Base-by-base conservation (phyloP, 2,329 filamentous ascomycete species). In the Phialocephala sp. region DNA sequence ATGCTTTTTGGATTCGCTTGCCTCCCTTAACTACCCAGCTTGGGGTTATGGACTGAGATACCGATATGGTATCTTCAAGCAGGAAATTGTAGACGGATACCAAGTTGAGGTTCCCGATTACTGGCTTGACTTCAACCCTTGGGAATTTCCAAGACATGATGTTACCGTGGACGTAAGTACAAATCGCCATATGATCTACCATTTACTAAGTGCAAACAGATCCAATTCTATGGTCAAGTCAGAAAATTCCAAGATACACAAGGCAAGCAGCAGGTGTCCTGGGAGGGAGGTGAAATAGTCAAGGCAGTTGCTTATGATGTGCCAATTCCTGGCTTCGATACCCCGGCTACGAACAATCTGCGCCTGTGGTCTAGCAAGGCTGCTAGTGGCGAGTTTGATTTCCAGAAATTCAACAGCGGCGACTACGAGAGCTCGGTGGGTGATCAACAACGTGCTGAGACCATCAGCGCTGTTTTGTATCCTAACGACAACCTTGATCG, bases 41-140 rank as follows among this genome's bases (percentile, higher is more conserved):
- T 99, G 95, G 95, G 95, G 95, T 41, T 99, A 99, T 75, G 95
- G 94, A 63, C 83, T 99, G 72, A 89, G 95, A 75, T 99, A 99
- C 83, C 86, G 93, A 78, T 98, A 98, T 77, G 92, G 92, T 77
- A 99, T 99, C 78, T 99, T 99, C 88, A 98, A 98, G 83, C 95
- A 99, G 82, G 95, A 98, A 82, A 98, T 99, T 74, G 89, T 97
- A 66, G 91, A 98, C 75, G 95, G 95, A 65, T 99, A 97, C 78
- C 95, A 99, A 80, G 93, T 99, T 70, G 95, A 99, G 77, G 91
- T 98, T 66, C 95, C 95, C 22, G 95, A 99, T 78, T 98, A 99
- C 81, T 99, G 95, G 95, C 87, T 99, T 62, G 95, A 98, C 78
- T 97, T 98, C 80, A 99, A 99, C 80, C 95, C 95, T 0, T 99